Conservation (phyloP, 2,329 filamentous ascomycete genomes). For the Massarina eburnea region DNA sequence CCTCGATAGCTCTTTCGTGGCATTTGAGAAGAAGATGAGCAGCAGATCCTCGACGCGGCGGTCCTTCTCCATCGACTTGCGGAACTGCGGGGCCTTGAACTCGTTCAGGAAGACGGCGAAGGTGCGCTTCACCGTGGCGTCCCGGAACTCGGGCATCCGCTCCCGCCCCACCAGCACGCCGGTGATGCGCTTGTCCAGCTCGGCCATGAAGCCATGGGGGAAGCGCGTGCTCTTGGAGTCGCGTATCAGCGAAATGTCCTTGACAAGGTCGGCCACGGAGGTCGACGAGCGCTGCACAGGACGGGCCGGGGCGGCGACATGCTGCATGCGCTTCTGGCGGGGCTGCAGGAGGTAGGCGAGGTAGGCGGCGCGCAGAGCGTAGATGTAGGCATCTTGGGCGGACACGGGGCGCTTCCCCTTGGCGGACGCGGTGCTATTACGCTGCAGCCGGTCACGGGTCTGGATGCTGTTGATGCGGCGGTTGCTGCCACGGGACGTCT, state of each 20-base stretch:
- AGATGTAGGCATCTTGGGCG: conserved; percentile 83
- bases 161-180: conserved; percentile 81
- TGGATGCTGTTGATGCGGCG: conserved; percentile 48
- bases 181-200: conserved; percentile 76
- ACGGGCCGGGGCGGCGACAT: conserved; percentile 65
- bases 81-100: conserved; percentile 84
- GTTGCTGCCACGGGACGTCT: conserved; percentile 33
- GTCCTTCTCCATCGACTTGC: conserved; percentile 91
- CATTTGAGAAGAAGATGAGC: conserved; percentile 93
- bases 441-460: conserved; percentile 44
- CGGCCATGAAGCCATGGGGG: conserved; percentile 70
- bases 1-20: conserved; percentile 86
- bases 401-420: conserved; percentile 43
- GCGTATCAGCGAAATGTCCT: conserved; percentile 73
- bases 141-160: conserved; percentile 82
- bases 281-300: conserved; percentile 69
- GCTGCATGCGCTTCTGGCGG: conserved; percentile 85
- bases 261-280: conserved; percentile 78
- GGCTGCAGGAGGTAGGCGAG: conserved; percentile 92
- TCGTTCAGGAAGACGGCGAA: conserved; percentile 94
- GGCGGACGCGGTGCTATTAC: conserved; percentile 39
- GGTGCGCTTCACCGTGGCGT: conserved; percentile 86
- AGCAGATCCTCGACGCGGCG: conserved; percentile 89
- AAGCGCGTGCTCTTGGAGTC: conserved; percentile 71
- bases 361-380: conserved; percentile 86